Base-by-base conservation (phyloP, 169 alveolate genomes). In the Plasmodium malariae region DNA sequence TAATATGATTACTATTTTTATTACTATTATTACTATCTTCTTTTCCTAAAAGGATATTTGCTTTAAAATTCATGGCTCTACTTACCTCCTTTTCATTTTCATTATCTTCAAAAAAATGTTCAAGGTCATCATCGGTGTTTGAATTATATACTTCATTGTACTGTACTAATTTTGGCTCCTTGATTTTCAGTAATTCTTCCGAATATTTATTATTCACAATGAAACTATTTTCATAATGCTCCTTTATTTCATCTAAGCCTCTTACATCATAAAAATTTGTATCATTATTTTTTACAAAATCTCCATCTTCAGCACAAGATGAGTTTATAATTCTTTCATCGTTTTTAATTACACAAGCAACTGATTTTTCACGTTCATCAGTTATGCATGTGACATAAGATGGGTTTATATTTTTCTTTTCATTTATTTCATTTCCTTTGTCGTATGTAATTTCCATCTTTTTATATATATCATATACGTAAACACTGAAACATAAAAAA, bases 61-160 rank as follows among this genome's bases (percentile, higher is more conserved):
- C 43, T 28, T 32, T 32, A 19, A n/a, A 36, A n/a, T 74, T 36
- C n/a, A n/a, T n/a, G n/a, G n/a, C n/a, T n/a, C n/a, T n/a, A n/a
- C n/a, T n/a, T n/a, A n/a, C n/a, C 37, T 32, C 40, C 36, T 54
- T 24, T 55, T 67, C 71, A 67, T 51, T 83, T 51, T 65, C 65
- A 67, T 14, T 43, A 40, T 83, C 91, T 71, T 67, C 83, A 43
- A 83, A 83, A 67, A 83, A 83, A 19, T 65, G 30, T n/a, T 83
- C 91, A 34, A 83, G 57, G 21, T 83, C 83, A 26, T 83, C 85
- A 54, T 83, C 91, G 5, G 83, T 67, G 43, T 83, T 49, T 24
- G 91, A 83, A 60, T 67, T 83, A 30, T 37, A 51, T 17, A 54
- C 36, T 32, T 83, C 91, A 40, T 51, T 71, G 32, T 32, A 21